phyloP scores from a whole-genome alignment of 2,329 filamentous ascomycete species.

The Monosporascus ibericus region DNA sequence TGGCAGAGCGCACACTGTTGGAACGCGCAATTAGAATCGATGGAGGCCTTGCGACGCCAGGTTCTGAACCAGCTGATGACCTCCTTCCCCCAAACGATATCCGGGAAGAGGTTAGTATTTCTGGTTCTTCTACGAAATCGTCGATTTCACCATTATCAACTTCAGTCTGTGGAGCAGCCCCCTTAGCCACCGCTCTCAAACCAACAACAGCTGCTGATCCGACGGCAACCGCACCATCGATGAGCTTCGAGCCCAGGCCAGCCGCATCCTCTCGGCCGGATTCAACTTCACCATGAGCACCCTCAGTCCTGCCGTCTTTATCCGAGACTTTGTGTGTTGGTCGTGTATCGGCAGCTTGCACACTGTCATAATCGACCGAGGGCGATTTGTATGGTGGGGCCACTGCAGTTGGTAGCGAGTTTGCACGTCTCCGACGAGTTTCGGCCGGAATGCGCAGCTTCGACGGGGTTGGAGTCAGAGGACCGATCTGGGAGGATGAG shows the following conservation, averaged over 20 bases:
- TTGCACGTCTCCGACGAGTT: constrained; percentile 25
- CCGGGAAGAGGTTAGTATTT: constrained; percentile 51
- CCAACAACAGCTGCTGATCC: constrained; percentile 7
- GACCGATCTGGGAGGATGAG: constrained; percentile 17
- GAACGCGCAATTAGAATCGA: constrained; percentile 35
- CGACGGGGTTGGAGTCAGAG: constrained; percentile 24
- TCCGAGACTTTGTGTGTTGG: not conserved
- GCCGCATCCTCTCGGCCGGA: not conserved
- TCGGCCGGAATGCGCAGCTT: constrained; percentile 20
- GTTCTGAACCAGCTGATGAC: constrained; percentile 44
- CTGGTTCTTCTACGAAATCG: constrained; percentile 52
- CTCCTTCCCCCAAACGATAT: constrained; percentile 48
- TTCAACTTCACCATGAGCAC: not conserved
- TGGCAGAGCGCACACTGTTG: constrained; percentile 48
- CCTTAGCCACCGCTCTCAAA: constrained; percentile 4
- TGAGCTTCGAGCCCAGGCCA: constrained; percentile 8
- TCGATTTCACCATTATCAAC: constrained; percentile 37
- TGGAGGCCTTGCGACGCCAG: constrained; percentile 28
- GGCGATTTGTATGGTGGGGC: constrained; percentile 11
- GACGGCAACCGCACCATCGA: constrained; percentile 7
- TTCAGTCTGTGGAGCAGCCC: constrained; percentile 8
- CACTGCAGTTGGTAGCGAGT: constrained; percentile 19
- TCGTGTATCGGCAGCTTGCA: not conserved
- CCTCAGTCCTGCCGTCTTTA: not conserved
- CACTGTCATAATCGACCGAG: not conserved